Conservation (phyloP, 2,329 filamentous ascomycete genomes). For the Apiospora pterosperma region DNA sequence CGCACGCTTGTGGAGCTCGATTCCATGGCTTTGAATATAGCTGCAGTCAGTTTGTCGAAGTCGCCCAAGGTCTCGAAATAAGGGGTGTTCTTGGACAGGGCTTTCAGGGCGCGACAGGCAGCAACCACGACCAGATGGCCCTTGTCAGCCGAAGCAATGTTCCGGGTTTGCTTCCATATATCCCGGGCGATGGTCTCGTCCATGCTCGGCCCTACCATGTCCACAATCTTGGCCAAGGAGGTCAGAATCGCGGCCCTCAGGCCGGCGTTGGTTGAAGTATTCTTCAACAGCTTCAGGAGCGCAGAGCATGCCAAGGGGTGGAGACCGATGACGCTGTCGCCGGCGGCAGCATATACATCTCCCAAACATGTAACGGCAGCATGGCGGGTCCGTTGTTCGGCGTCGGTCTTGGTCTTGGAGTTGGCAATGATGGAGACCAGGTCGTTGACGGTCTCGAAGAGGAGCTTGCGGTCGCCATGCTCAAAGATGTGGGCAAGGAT, state of each 20-base stretch:
- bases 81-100: constrained; percentile 66
- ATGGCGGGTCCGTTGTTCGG: constrained; percentile 77
- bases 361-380: constrained; percentile 84
- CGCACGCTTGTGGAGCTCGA: constrained; percentile 71
- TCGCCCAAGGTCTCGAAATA: constrained; percentile 88
- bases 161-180: constrained; percentile 88
- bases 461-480: constrained; percentile 82
- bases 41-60: constrained; percentile 81
- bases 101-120: constrained; percentile 75
- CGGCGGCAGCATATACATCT: constrained; percentile 85
- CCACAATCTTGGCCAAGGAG: constrained; percentile 71
- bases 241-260: constrained; percentile 75
- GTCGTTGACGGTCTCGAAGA: constrained; percentile 95
- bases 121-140: constrained; percentile 74
- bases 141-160: constrained; percentile 74
- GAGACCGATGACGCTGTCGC: constrained; percentile 85
- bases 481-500: constrained; percentile 80
- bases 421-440: constrained; percentile 69
- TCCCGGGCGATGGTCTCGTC: constrained; percentile 86
- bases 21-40: constrained; percentile 84
- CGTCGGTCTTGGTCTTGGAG: constrained; percentile 71
- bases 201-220: constrained; percentile 71
- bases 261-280: constrained; percentile 75
- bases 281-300: constrained; percentile 76
- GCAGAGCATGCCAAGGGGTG: constrained; percentile 71